Evolutionary conservation across 78 protist genomes (phyloP).

Genomic region (Dictyostelium capitatum): DNA sequence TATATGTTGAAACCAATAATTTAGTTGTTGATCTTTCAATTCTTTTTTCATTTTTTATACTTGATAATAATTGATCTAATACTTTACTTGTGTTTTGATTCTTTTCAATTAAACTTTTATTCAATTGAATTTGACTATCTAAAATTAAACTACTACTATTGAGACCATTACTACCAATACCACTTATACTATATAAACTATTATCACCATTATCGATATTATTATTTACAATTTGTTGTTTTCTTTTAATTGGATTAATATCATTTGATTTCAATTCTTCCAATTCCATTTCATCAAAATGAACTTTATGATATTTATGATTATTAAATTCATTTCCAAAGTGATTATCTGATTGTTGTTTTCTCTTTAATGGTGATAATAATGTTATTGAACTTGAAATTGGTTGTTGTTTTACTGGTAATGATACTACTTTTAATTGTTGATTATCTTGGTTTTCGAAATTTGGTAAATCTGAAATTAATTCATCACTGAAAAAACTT

Average conservation of each 20-base stretch:
- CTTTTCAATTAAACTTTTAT: background rate
- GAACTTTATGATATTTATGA: slow-evolving; percentile 13
- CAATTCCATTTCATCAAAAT: slow-evolving; percentile 5
- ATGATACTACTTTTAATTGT: background rate
- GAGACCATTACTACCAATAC: background rate
- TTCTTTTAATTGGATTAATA: background rate
- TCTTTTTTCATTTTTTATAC: slow-evolving; percentile 19
- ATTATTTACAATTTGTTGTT: background rate
- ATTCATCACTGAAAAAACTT: slow-evolving; percentile 1
- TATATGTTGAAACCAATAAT: background rate
- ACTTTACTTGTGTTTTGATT: background rate
- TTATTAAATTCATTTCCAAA: background rate
- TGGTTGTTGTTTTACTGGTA: background rate
- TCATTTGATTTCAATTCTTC: slow-evolving; percentile 12
- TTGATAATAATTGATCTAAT: slow-evolving; percentile 26
- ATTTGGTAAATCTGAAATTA: background rate
- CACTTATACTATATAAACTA: no score
- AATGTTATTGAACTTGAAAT: background rate
- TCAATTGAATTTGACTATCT: background rate
- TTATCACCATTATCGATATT: background rate
- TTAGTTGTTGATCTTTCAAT: background rate
- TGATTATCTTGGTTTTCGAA: background rate
- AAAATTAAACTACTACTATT: background rate
- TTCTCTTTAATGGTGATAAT: background rate
- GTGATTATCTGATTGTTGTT: background rate